Evolutionary conservation across 1,284 basidiomycete species (phyloP), one percentile per base, ranked within the genome.

Genomic region (Trichosporon sp.): DNA sequence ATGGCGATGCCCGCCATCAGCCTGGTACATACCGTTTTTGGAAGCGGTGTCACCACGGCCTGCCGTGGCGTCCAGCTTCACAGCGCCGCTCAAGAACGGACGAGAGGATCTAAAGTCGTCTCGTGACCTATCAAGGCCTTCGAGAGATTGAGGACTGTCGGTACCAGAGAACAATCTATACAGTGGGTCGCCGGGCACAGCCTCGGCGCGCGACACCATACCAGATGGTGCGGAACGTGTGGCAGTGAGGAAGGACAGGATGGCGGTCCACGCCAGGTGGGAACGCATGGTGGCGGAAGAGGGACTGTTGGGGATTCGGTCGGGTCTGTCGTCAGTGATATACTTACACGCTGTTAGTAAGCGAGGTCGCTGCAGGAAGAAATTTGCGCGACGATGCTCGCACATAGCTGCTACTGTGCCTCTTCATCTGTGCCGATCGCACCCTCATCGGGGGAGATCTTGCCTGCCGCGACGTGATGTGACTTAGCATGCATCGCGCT

Each of bases 211-310:
- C 16, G 19, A 21, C 40, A 44, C 40, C 19, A 16, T n/a, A 16
- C 40, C 40, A 16, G 40, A n/a, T 10, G 40, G 40, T 2, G 40
- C 40, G 16, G 19, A 6, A 10, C 13, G 8, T 8, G 8, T 44
- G 14, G n/a, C 10, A 21, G 19, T 21, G 40, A 44, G 54, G 31
- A 56, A 32, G 54, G 54, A 19, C 19, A 56, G 54, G 31, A 33
- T 8, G 9, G 54, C 54, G 54, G 25, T 32, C 54, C 32, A 32
- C 54, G 54, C 54, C 10, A 21, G 2, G 54, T 33, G 31, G 54
- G 21, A 32, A 56, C 54, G 54, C 54, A 56, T 56, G n/a, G 16
- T 56, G 54, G 27, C 11, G 86, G 54, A 33, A 25, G 46, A 21
- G 40, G 16, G 36, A n/a, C n/a, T 37, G 40, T 44, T 14, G 40